These are phyloP conservation scores for Trichosporon sp. DNA, from an alignment of 1,284 basidiomycete species.

Conservation along the genomic window DNA sequence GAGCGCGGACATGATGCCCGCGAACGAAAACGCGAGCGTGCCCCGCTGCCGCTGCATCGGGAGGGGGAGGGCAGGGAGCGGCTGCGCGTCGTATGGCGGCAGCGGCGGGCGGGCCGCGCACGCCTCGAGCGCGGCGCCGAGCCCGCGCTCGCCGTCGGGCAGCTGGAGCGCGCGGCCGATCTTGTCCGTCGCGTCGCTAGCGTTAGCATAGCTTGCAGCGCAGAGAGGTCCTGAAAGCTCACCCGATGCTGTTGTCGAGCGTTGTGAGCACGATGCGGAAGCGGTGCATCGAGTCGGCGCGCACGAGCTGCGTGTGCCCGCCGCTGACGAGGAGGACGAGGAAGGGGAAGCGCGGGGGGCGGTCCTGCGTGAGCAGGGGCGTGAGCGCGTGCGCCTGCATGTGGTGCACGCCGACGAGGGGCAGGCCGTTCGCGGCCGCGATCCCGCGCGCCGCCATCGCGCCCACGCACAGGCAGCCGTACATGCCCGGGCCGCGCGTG, in stretches of 20 bases:
- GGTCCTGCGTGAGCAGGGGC: conserved; percentile 61
- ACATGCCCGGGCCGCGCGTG: conserved; percentile 84
- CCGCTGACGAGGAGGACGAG: conserved; percentile 81
- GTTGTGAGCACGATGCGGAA: conserved; percentile 74
- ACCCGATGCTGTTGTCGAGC: conserved; percentile 68
- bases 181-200: conserved; percentile 69
- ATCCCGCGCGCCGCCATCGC: conserved; percentile 74
- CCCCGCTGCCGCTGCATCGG: conserved; percentile 52
- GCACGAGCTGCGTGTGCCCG: conserved; percentile 81
- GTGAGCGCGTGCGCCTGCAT: conserved; percentile 97
- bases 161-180: conserved; percentile 65
- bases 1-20: conserved; percentile 64
- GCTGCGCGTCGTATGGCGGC: conserved; percentile 28
- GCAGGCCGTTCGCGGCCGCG: conserved; percentile 69
- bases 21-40: conserved; percentile 65
- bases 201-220: conserved; percentile 15
- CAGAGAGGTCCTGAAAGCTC: conserved; percentile 12
- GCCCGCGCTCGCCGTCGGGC: conserved; percentile 56
- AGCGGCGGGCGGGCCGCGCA: conserved; percentile 50
- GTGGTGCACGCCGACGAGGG: conserved; percentile 84
- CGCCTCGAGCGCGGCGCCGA: conserved; percentile 71
- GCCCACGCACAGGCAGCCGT: conserved; percentile 70
- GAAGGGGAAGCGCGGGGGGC: conserved; percentile 72
- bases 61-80: conserved; percentile 53
- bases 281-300: conserved; percentile 58